Evolutionary conservation across 1,284 basidiomycete genomes (phyloP).

Genomic region (Rhodofomes roseus): DNA sequence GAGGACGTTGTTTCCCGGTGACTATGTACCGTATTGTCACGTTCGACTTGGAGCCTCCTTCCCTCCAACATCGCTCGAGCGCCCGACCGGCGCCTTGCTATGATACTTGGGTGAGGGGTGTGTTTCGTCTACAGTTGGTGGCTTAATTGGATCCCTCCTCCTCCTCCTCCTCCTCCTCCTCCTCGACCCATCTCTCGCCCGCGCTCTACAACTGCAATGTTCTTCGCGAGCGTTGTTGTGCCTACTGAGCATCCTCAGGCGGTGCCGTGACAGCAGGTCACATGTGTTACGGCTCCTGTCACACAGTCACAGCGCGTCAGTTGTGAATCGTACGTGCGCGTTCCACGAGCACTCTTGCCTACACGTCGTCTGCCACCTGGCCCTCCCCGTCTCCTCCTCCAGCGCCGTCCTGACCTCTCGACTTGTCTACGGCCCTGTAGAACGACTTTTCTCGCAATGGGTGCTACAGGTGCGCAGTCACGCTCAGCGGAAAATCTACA

Average conservation of each 20-base stretch:
- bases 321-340: background rate
- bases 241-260: background rate
- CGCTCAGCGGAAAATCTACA: background rate
- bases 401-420: background rate
- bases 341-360: background rate
- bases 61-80: too few species aligned
- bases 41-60: too few species aligned
- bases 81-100: too few species aligned
- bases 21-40: too few species aligned
- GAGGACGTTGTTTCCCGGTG: too few species aligned
- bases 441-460: constrained; percentile 21
- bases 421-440: background rate
- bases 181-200: too few species aligned
- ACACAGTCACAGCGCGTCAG: background rate
- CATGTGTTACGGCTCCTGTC: background rate
- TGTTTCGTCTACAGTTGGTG: too few species aligned
- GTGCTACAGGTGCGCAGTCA: constrained; percentile 26
- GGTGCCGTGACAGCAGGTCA: background rate
- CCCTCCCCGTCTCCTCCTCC: background rate
- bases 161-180: too few species aligned
- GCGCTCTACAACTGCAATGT: too few species aligned
- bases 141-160: too few species aligned
- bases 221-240: background rate
- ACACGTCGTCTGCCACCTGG: constrained; percentile 1
- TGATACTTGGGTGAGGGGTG: too few species aligned